Conservation (phyloP, 164 flowering plant genomes). For the Platanus orientalis region DNA sequence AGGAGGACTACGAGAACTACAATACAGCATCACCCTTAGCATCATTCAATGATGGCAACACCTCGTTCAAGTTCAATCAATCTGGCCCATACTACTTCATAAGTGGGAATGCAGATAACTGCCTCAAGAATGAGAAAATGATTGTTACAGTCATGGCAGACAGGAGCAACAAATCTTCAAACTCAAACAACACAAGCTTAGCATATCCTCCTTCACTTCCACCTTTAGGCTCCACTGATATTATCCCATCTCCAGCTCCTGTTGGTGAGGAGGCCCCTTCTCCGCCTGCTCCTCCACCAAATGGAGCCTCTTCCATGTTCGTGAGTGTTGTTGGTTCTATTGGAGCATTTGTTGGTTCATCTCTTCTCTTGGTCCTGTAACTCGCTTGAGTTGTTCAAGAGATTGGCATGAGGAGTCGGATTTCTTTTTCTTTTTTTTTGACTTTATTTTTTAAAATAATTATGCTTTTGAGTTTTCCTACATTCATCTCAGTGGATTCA, state of each 20-base stretch:
- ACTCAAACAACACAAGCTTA: constrained; percentile 10
- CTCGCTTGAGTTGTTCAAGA: background rate
- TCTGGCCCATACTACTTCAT: constrained; percentile 85
- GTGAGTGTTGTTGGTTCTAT: constrained; percentile 22
- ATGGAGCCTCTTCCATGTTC: constrained; percentile 32
- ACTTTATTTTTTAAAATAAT: background rate
- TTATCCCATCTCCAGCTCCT: constrained; percentile 48
- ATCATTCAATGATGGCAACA: constrained; percentile 59
- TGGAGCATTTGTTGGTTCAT: constrained; percentile 46
- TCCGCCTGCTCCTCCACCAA: constrained; percentile 28
- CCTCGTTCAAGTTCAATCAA: constrained; percentile 43
- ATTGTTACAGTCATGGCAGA: constrained; percentile 65
- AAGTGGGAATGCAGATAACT: constrained; percentile 65
- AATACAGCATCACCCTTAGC: constrained; percentile 36
- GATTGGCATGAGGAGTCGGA: constrained; percentile 5
- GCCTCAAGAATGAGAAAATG: constrained; percentile 70
- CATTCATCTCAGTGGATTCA: background rate
- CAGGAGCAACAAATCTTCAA: constrained; percentile 30
- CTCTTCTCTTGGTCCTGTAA: constrained; percentile 33
- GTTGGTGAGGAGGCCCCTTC: constrained; percentile 32
- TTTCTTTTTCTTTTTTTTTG: background rate
- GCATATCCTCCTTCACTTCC: constrained; percentile 23
- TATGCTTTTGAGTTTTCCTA: background rate
- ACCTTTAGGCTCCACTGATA: constrained; percentile 17
- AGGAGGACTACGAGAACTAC: constrained; percentile 58